Percentiles rank a stretch among this genome's conserved stretches.
Evolutionary conservation across 371 early-diverging fungal genomes (phyloP).

Genomic region (Rhizopus sp.): DNA sequence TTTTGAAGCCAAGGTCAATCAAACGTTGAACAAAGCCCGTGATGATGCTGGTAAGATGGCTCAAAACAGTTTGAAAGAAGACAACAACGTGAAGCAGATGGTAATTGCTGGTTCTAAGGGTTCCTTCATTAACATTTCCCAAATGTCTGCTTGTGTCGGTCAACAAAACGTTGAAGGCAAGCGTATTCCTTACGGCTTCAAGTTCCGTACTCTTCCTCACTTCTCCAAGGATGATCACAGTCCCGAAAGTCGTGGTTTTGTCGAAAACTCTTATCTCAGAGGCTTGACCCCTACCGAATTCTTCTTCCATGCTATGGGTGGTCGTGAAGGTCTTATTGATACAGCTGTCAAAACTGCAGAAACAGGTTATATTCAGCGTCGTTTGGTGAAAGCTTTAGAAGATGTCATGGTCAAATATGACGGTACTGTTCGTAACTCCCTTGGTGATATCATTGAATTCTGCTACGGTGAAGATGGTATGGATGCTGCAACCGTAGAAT

Average conservation of each 20-base stretch:
- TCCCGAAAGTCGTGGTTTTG: slow-evolving; percentile 98
- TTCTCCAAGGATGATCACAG: slow-evolving; percentile 98
- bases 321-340: slow-evolving; percentile 99
- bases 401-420: slow-evolving; percentile 99
- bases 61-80: slow-evolving; percentile 84
- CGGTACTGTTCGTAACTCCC: slow-evolving; percentile 96
- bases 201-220: slow-evolving; percentile 96
- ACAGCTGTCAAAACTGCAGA: slow-evolving; percentile 99
- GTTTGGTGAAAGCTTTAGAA: slow-evolving; percentile 98
- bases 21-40: slow-evolving; percentile 94
- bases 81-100: slow-evolving; percentile 99
- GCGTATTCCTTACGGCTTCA: slow-evolving; percentile 99
- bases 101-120: slow-evolving; percentile 99
- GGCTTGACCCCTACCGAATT: slow-evolving; percentile 99
- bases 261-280: slow-evolving; percentile 97
- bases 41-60: slow-evolving; percentile 95
- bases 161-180: slow-evolving; percentile 99
- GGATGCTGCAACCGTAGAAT: slow-evolving; percentile 95
- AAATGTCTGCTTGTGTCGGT: slow-evolving; percentile 99
- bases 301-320: slow-evolving; percentile 99
- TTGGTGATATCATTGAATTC: slow-evolving; percentile 94
- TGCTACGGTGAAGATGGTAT: slow-evolving; percentile 99
- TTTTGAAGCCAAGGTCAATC: slow-evolving; percentile 94
- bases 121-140: slow-evolving; percentile 98
- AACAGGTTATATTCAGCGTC: slow-evolving; percentile 99